phyloP scores from a whole-genome alignment of 257 asterid species.

The Marsdenia floribunda region DNA sequence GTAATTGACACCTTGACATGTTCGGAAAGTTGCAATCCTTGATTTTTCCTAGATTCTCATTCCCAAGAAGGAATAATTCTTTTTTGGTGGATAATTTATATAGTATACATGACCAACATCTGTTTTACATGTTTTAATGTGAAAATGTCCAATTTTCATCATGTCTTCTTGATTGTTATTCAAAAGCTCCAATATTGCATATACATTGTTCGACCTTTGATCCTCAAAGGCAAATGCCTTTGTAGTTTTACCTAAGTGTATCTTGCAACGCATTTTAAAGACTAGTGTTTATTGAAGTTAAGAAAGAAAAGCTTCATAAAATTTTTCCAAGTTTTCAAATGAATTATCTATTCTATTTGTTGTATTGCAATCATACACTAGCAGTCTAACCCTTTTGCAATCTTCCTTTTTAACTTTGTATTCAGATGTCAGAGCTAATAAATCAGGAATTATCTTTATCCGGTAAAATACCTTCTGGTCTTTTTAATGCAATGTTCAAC shows the following conservation, averaged over 20 bases:
- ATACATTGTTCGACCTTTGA: too few species aligned
- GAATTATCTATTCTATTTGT: background rate
- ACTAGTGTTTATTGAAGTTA: background rate
- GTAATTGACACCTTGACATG: background rate
- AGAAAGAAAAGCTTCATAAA: background rate
- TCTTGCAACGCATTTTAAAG: background rate
- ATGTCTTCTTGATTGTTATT: too few species aligned
- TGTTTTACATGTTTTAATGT: too few species aligned
- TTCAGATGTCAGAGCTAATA: conserved; percentile 82
- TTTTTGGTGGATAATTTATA: too few species aligned
- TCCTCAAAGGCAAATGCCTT: background rate
- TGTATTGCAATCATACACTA: too few species aligned
- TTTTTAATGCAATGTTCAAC: conserved; percentile 75
- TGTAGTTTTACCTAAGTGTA: background rate
- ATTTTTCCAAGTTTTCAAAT: background rate
- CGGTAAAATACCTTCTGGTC: conserved; percentile 88
- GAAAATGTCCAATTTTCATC: too few species aligned
- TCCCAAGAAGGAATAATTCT: too few species aligned
- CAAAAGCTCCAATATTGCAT: too few species aligned
- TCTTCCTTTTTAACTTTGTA: background rate
- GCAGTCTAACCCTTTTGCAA: background rate
- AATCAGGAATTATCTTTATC: conserved; percentile 77
- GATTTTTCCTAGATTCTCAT: background rate
- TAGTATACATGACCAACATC: too few species aligned
- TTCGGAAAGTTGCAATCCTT: background rate